Conservation (phyloP, 164 flowering plant genomes). For the Macadamia tetraphylla region DNA sequence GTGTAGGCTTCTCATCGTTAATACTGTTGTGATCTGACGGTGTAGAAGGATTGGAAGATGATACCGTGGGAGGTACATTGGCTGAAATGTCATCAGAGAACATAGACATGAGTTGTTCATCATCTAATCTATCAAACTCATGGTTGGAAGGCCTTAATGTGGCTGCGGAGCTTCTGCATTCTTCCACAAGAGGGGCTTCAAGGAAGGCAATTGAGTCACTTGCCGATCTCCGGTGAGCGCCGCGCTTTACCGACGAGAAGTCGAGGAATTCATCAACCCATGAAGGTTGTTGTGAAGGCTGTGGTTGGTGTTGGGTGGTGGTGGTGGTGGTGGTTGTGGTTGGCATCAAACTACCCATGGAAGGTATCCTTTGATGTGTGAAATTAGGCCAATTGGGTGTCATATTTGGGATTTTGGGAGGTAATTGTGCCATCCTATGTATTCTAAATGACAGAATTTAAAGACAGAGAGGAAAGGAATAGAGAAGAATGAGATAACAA, state of each 20-base stretch:
- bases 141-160: neutral
- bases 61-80: slow-evolving; percentile 20
- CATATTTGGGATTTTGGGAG: slow-evolving; percentile 77
- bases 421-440: slow-evolving; percentile 67
- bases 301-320: too few relatives aligned
- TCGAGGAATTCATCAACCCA: slow-evolving; percentile 89
- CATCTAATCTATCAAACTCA: slow-evolving; percentile 53
- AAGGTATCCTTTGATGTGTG: slow-evolving; percentile 36
- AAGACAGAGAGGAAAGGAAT: neutral
- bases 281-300: slow-evolving; percentile 20
- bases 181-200: slow-evolving; percentile 31
- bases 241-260: slow-evolving; percentile 57
- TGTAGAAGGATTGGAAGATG: slow-evolving; percentile 45
- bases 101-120: slow-evolving; percentile 68
- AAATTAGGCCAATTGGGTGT: slow-evolving; percentile 49
- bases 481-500: neutral
- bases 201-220: slow-evolving; percentile 69
- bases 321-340: neutral
- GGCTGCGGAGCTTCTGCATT: slow-evolving; percentile 15
- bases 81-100: slow-evolving; percentile 46
- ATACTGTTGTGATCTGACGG: slow-evolving; percentile 65
- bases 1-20: slow-evolving; percentile 32
- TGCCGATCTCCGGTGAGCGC: slow-evolving; percentile 46
- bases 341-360: slow-evolving; percentile 17
- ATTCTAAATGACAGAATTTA: neutral